Conservation (phyloP, 140 eudicot genomes). For the Oenanthe javanica region DNA sequence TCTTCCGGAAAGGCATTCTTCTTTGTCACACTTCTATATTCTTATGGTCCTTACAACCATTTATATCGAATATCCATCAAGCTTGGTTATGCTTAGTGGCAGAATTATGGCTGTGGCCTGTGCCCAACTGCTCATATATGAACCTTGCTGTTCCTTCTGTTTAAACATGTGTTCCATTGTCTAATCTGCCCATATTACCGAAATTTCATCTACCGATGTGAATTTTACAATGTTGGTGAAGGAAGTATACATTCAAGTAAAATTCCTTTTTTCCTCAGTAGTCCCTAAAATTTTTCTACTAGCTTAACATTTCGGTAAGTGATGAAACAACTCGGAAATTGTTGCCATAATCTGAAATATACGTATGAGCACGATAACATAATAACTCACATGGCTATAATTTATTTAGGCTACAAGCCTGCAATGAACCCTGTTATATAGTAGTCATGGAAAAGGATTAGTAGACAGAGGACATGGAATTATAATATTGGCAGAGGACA, state of each 20-base stretch:
- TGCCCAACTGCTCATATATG: conserved; percentile 22
- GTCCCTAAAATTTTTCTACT: no score
- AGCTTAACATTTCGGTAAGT: no score
- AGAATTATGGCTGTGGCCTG: conserved; percentile 57
- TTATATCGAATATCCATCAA: neutral
- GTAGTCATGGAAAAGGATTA: neutral
- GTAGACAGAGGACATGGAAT: neutral
- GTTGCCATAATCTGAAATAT: no score
- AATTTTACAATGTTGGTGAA: no score
- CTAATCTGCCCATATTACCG: conserved; percentile 34
- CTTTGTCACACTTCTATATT: neutral
- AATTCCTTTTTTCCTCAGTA: no score
- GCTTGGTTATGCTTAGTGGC: conserved; percentile 25
- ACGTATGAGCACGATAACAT: no score
- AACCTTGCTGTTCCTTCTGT: conserved; percentile 66
- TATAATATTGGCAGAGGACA: no score
- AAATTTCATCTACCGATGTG: no score
- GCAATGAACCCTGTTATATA: neutral
- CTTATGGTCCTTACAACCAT: neutral
- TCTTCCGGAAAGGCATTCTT: neutral
- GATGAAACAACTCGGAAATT: no score
- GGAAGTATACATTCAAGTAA: no score
- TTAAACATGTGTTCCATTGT: conserved; percentile 54
- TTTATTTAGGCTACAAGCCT: neutral
- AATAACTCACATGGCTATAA: no score